phyloP scores from a whole-genome alignment of 768 basidiomycete genomes.

The Tylopilus balloui region DNA sequence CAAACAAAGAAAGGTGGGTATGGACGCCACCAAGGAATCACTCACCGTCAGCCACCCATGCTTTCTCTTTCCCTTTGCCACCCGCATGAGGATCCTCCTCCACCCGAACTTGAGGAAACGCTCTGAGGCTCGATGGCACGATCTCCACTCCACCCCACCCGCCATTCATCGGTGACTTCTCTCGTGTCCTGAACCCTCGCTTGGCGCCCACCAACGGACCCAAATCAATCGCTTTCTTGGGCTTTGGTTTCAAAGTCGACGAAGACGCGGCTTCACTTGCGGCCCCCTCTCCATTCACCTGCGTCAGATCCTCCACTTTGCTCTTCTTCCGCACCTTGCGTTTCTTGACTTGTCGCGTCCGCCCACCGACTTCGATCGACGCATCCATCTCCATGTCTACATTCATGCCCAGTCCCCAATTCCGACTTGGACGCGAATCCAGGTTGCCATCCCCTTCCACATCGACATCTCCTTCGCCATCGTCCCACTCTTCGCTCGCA shows the following conservation, averaged over 20 bases:
- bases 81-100: conserved; percentile 6
- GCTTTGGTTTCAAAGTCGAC: not conserved
- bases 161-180: conserved; percentile 50
- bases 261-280: not conserved
- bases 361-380: conserved; percentile 3
- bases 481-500: conserved; percentile 16
- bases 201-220: conserved; percentile 60
- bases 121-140: conserved; percentile 30
- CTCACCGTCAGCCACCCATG: conserved; percentile 22
- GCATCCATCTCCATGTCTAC: conserved; percentile 22
- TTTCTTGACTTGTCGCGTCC: conserved; percentile 14
- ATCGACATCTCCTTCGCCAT: conserved; percentile 16
- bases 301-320: conserved; percentile 29
- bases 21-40: not conserved
- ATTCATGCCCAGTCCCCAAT: conserved; percentile 22
- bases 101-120: conserved; percentile 12
- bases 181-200: conserved; percentile 60
- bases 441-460: conserved; percentile 22
- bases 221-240: conserved; percentile 37
- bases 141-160: conserved; percentile 65
- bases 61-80: conserved; percentile 20
- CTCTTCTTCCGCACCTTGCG: conserved; percentile 21
- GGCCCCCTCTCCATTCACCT: not conserved
- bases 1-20: not conserved
- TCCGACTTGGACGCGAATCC: conserved; percentile 5